A percentile compares a stretch with the other conserved stretches of the same genome.
phyloP scores from a whole-genome alignment of 2,329 filamentous ascomycete genomes.

The Colletotrichum endophyticum region DNA sequence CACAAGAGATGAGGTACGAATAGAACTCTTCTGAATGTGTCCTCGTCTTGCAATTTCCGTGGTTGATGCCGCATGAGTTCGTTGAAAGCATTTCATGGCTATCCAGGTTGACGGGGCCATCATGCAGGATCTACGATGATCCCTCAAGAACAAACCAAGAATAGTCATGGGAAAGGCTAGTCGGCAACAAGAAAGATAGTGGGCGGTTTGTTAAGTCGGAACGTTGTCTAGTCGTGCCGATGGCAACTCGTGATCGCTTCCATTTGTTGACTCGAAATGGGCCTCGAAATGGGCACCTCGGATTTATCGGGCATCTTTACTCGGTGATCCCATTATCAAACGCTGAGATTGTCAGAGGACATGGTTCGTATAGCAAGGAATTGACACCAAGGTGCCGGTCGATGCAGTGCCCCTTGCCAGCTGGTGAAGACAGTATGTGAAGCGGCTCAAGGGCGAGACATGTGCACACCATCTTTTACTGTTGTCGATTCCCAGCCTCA shows the following conservation, averaged over 20 bases:
- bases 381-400: not conserved
- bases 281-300: not conserved
- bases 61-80: not conserved
- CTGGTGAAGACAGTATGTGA: not conserved
- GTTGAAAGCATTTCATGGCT: not conserved
- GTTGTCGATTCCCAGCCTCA: not conserved
- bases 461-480: not conserved
- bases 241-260: not conserved
- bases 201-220: not conserved
- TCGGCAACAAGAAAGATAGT: not conserved
- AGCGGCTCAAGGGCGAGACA: not conserved
- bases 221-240: not conserved
- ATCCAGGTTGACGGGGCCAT: not conserved
- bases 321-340: not conserved
- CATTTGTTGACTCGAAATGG: not conserved
- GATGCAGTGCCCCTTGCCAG: not conserved
- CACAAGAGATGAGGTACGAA: not conserved
- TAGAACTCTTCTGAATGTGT: not conserved
- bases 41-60: not conserved
- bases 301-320: not conserved
- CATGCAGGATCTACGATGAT: conserved; percentile 8
- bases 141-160: not conserved
- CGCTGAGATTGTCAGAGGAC: not conserved
- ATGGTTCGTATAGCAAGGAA: not conserved
- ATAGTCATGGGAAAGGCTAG: conserved; percentile 2